A percentile compares a stretch with the other conserved stretches of the same genome.
These are phyloP conservation scores for Metschnikowia henanensis DNA, from an alignment of 805 yeast species.

Conservation along the genomic window DNA sequence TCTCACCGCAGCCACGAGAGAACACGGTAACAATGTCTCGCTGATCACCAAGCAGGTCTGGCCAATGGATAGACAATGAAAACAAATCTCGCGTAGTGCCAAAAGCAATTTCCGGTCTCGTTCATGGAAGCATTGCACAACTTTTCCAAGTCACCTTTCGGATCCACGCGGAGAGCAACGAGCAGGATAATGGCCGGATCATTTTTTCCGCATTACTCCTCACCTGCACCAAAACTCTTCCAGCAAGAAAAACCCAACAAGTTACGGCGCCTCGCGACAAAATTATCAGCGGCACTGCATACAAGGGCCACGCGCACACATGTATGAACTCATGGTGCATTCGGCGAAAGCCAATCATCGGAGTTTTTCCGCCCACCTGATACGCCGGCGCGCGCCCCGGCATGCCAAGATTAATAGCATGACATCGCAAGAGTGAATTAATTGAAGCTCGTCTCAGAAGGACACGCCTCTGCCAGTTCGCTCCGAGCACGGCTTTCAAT, in stretches of 20 bases:
- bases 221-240: constrained; percentile 7
- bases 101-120: too few species aligned
- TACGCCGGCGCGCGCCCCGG: constrained; percentile 1
- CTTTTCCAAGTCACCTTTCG: too few species aligned
- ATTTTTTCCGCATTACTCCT: constrained; percentile 4
- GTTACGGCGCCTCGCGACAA: not conserved
- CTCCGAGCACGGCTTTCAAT: constrained; percentile 8
- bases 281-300: not conserved
- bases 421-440: too few species aligned
- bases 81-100: not conserved
- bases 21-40: not conserved
- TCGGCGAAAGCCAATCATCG: constrained; percentile 4
- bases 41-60: not conserved
- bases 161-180: not conserved
- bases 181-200: not conserved
- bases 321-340: constrained; percentile 6
- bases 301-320: constrained; percentile 1
- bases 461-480: too few species aligned
- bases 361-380: constrained; percentile 7
- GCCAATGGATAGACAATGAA: not conserved
- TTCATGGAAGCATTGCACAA: too few species aligned
- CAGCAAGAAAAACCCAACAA: constrained; percentile 9
- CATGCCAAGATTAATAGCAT: not conserved
- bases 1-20: constrained; percentile 3
- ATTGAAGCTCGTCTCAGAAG: too few species aligned